Evolutionary conservation across 345 rosid genomes (phyloP).

Genomic region (Rhodomyrtus tomentosa): DNA sequence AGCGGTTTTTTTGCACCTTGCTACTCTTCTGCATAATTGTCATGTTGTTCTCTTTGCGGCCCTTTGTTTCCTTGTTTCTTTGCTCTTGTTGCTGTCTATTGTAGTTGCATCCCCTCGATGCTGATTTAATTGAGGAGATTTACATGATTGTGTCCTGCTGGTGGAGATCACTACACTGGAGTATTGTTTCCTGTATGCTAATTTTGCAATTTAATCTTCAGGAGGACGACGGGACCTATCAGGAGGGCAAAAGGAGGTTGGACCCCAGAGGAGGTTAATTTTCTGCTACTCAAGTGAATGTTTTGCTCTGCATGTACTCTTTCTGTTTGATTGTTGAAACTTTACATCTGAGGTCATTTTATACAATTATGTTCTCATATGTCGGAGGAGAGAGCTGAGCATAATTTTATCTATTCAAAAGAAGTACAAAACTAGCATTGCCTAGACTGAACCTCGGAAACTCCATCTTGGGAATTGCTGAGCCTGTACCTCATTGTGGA

Average conservation of each 20-base stretch:
- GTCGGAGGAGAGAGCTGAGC: not conserved
- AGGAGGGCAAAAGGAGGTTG: slow-evolving; percentile 99
- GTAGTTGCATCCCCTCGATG: not conserved
- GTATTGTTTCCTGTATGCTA: slow-evolving; percentile 2
- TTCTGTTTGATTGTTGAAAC: not conserved
- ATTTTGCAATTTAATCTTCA: slow-evolving; percentile 12
- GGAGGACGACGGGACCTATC: slow-evolving; percentile 95
- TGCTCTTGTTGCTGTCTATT: not conserved
- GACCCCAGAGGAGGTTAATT: slow-evolving; percentile 82
- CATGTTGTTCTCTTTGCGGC: not conserved
- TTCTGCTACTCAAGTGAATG: not conserved
- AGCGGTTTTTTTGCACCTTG: not conserved
- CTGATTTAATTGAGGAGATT: not conserved
- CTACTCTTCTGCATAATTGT: not conserved
- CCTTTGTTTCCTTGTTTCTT: not conserved
- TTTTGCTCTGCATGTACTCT: not conserved
- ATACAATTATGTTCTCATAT: not conserved
- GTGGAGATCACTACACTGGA: not conserved
- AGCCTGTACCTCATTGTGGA: not conserved
- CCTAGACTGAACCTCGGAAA: not conserved
- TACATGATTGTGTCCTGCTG: not conserved
- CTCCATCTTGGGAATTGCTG: not conserved
- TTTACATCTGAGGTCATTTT: not conserved
- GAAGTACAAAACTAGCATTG: not conserved
- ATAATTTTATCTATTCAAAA: not conserved